phyloP scores from a whole-genome alignment of 371 early-diverging fungal genomes.

The Mortierella polycephala region DNA sequence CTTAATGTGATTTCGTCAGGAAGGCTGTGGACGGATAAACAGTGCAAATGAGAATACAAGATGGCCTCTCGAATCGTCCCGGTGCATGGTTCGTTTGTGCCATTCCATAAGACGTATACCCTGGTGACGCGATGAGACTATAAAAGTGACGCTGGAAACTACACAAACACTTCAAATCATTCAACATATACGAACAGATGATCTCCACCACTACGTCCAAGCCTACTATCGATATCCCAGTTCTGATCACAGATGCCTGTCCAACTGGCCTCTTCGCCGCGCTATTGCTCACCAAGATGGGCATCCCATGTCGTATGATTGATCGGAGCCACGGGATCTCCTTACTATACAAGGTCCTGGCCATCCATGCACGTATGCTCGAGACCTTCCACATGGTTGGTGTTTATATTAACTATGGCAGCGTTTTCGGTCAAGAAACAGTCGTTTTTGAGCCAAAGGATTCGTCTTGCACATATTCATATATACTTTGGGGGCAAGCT shows the following conservation, averaged over 20 bases:
- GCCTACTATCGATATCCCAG: slow-evolving; percentile 6
- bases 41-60: too few species aligned
- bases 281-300: slow-evolving; percentile 34
- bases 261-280: slow-evolving; percentile 49
- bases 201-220: neutral
- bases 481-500: slow-evolving; percentile 11
- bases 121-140: too few species aligned
- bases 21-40: too few species aligned
- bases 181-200: too few species aligned
- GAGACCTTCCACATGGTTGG: slow-evolving; percentile 39
- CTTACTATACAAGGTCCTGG: slow-evolving; percentile 27
- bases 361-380: slow-evolving; percentile 25
- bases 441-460: slow-evolving; percentile 10
- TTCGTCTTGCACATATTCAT: neutral
- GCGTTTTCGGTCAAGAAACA: slow-evolving; percentile 15
- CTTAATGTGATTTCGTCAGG: too few species aligned
- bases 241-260: slow-evolving; percentile 50
- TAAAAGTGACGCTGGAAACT: too few species aligned
- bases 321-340: slow-evolving; percentile 25
- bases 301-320: slow-evolving; percentile 29
- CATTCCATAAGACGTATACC: too few species aligned
- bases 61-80: too few species aligned
- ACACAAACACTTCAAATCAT: too few species aligned
- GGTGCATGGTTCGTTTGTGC: too few species aligned
- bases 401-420: too few species aligned